Evolutionary conservation across 2,329 filamentous ascomycete genomes (phyloP), one percentile per base, ranked within the genome.

Genomic region (Botrytis fragariae): DNA sequence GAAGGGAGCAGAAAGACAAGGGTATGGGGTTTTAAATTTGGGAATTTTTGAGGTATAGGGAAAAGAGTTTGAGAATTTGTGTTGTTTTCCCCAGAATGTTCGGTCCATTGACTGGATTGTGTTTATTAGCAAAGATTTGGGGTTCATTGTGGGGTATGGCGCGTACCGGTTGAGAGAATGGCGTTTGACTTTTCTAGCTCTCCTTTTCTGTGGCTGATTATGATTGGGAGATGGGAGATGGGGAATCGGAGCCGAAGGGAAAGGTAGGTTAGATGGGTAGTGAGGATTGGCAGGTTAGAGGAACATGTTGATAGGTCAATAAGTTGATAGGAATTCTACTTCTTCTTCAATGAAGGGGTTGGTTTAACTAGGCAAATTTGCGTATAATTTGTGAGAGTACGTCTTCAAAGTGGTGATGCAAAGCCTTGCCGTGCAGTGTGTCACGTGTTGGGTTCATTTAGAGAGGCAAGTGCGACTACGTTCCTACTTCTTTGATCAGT

Each of bases 111-210:
- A 29, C 25, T 42, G 64, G 48, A 68, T 37, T 54, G 5, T 68
- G 64, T 68, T 57, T 68, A 68, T 68, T 57, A 68, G 35, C 45
- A 54, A 39, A 68, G 64, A 68, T 54, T 54, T 35, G 45, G 64
- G 25, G 12, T 54, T 57, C 64, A 68, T 68, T 54, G 35, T 39
- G 64, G 64, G 45, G 37, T 29, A 54, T 68, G 64, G 64, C 51
- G 64, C 45, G 64, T 54, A 54, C 25, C 20, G 64, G 64, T 35
- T 35, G 32, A 54, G 64, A 68, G 45, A 68, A 39, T 68, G 64
- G 64, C 64, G 64, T 68, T 54, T 39, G 54, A 35, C 48, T 29
- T 10, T 54, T 68, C 35, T 29, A 18, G 51, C 51, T 57, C n/a
- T 39, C 10, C 51, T 54, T 20, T 67, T 54, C 51, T 29, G 12